These are phyloP conservation scores for Trametes polyzona DNA, from an alignment of 1,284 basidiomycete species.

Conservation along the genomic window DNA sequence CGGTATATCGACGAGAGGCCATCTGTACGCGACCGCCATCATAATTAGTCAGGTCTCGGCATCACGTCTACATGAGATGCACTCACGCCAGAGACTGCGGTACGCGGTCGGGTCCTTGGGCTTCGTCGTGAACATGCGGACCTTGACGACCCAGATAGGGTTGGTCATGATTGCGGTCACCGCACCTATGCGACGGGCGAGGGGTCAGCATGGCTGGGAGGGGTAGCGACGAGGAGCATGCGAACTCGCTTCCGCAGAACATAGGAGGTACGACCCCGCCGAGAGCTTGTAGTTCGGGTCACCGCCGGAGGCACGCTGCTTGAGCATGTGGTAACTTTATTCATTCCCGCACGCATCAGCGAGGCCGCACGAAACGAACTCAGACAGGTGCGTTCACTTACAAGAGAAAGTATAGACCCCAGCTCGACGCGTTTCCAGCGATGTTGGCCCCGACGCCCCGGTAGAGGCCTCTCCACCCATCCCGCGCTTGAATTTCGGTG, in stretches of 20 bases:
- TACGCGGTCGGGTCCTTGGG: constrained; percentile 71
- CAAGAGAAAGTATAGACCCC: constrained; percentile 99
- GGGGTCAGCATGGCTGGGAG: constrained; percentile 19
- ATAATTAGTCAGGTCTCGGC: not conserved
- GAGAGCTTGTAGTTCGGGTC: constrained; percentile 67
- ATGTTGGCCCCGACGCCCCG: constrained; percentile 91
- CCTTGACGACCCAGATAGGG: constrained; percentile 98
- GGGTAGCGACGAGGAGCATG: constrained; percentile 30
- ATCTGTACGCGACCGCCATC: constrained; percentile 57
- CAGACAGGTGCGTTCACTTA: constrained; percentile 48
- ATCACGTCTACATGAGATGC: not conserved
- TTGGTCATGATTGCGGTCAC: constrained; percentile 95
- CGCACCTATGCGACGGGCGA: constrained; percentile 60
- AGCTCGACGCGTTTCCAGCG: constrained; percentile 95
- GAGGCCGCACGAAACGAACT: too few relatives aligned
- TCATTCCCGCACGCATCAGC: not conserved
- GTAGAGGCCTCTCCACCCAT: constrained; percentile 90
- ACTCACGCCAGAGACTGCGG: constrained; percentile 74
- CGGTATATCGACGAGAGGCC: constrained; percentile 73
- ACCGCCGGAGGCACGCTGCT: constrained; percentile 69
- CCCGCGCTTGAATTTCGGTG: constrained; percentile 70
- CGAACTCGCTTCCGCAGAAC: constrained; percentile 95
- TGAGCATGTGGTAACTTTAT: constrained; percentile 91
- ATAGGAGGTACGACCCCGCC: constrained; percentile 84
- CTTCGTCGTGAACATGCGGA: constrained; percentile 92